Conservation (phyloP, 495 filamentous ascomycete genomes). For the Annulohypoxylon moriforme region DNA sequence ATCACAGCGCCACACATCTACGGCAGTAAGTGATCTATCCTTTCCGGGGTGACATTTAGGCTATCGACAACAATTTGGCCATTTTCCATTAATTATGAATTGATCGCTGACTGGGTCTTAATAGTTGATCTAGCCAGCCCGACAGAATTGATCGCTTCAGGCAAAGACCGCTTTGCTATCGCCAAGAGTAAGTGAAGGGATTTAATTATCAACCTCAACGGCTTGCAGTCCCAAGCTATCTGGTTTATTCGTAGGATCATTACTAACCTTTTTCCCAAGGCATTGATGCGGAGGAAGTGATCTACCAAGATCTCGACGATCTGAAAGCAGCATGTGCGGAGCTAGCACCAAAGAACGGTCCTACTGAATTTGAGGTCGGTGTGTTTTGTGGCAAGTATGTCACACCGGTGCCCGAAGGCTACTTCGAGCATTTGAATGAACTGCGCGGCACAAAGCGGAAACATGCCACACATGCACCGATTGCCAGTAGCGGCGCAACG, state of each 20-base stretch:
- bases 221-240: not conserved
- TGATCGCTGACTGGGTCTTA: not conserved
- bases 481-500: constrained; percentile 36
- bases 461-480: constrained; percentile 26
- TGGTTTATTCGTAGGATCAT: not conserved
- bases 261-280: constrained; percentile 56
- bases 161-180: constrained; percentile 16
- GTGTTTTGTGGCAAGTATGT: constrained; percentile 94
- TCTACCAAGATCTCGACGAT: constrained; percentile 89
- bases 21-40: constrained; percentile 34
- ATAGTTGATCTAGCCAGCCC: constrained; percentile 78
- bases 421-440: constrained; percentile 85
- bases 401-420: constrained; percentile 82
- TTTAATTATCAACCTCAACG: not conserved
- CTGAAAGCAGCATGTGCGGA: constrained; percentile 83
- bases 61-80: constrained; percentile 6
- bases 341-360: constrained; percentile 65
- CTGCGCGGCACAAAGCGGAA: constrained; percentile 37
- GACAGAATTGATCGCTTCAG: constrained; percentile 48
- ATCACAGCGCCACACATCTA: constrained; percentile 72
- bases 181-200: constrained; percentile 17
- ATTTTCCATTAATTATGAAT: not conserved
- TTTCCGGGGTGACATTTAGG: not conserved
- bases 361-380: constrained; percentile 86
- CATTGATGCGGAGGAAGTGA: constrained; percentile 91